Conservation (phyloP, 2,329 filamentous ascomycete species). For the Fusarium xyrophilum region DNA sequence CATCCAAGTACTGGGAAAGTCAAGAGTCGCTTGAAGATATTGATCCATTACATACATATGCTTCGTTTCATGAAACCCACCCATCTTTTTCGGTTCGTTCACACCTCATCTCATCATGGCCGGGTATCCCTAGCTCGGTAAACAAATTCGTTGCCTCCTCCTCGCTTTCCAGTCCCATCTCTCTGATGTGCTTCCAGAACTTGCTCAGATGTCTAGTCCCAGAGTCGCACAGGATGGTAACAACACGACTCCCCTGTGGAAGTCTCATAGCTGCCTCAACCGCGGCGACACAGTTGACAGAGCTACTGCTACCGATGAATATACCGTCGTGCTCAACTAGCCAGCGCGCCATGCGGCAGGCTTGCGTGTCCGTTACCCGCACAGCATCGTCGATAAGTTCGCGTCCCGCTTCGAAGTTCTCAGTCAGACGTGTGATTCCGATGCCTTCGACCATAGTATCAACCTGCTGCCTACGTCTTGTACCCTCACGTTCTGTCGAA, state of each 20-base stretch:
- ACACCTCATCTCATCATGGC: constrained; percentile 7
- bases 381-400: constrained; percentile 91
- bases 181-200: constrained; percentile 78
- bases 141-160: constrained; percentile 57
- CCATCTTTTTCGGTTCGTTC: not conserved
- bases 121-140: constrained; percentile 55
- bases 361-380: constrained; percentile 86
- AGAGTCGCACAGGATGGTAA: constrained; percentile 87
- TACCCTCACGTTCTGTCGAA: constrained; percentile 86
- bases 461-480: constrained; percentile 85
- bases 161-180: constrained; percentile 65
- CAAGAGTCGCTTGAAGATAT: not conserved
- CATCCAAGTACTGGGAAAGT: not conserved
- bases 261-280: constrained; percentile 71
- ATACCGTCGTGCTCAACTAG: constrained; percentile 94
- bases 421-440: constrained; percentile 92
- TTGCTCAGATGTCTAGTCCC: constrained; percentile 84
- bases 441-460: constrained; percentile 97
- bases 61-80: not conserved
- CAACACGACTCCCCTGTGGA: constrained; percentile 68
- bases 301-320: constrained; percentile 91
- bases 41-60: not conserved
- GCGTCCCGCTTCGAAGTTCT: constrained; percentile 87
- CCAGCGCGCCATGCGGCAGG: constrained; percentile 93
- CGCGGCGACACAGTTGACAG: constrained; percentile 92